Conservation (phyloP, 2,329 filamentous ascomycete species). For the Exophiala oligosperma region DNA sequence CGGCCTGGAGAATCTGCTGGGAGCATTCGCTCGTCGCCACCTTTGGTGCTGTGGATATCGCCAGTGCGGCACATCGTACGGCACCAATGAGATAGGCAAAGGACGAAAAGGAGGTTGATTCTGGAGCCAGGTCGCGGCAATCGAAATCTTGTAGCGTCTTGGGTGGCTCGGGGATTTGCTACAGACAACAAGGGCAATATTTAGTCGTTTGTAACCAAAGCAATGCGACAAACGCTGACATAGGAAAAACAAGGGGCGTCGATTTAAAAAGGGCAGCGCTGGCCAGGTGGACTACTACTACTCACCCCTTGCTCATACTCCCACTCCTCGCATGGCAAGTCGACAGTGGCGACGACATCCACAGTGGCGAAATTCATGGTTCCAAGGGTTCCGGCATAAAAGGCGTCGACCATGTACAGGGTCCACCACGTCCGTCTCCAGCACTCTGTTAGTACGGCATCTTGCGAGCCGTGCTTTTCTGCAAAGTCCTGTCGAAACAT, state of each 20-base stretch:
- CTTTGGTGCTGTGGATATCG: conserved; percentile 32
- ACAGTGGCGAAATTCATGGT: conserved; percentile 5
- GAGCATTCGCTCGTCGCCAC: conserved; percentile 30
- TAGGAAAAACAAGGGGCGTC: background rate
- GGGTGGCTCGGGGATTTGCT: conserved; percentile 31
- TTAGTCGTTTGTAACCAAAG: background rate
- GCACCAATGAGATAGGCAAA: conserved; percentile 37
- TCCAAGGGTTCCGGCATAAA: conserved; percentile 11
- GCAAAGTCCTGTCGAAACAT: conserved; percentile 30
- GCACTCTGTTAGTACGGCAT: conserved; percentile 32
- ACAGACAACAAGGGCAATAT: background rate
- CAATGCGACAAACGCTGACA: background rate
- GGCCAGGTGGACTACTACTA: background rate
- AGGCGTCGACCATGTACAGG: conserved; percentile 25
- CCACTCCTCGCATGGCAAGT: conserved; percentile 37
- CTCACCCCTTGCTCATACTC: conserved; percentile 25
- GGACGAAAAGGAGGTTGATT: conserved; percentile 34
- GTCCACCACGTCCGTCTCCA: conserved; percentile 40
- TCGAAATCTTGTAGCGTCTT: conserved; percentile 37
- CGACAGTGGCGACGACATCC: conserved; percentile 25
- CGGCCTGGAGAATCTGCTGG: conserved; percentile 34
- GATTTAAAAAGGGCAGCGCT: background rate
- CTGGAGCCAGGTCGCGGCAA: conserved; percentile 33
- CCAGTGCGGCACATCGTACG: conserved; percentile 28
- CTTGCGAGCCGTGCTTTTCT: conserved; percentile 59